Base-by-base conservation (phyloP, 192 early-diverging fungal species). In the Coemansia sp. region DNA sequence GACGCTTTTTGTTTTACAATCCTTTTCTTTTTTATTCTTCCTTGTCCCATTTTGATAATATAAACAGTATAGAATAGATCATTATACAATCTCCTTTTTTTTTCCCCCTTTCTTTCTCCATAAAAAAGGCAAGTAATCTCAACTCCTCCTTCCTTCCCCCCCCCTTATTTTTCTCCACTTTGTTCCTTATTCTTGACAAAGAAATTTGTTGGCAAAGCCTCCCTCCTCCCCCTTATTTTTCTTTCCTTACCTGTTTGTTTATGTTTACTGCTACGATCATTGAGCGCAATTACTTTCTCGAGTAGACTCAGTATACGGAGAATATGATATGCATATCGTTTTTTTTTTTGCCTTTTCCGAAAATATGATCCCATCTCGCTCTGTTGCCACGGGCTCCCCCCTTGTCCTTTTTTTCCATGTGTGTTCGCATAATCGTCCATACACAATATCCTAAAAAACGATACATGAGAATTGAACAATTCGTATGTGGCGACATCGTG, bases 11-110 rank as follows among this genome's bases (percentile, higher is more conserved):
- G 20, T 32, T 32, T 52, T 63, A 20, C 22, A 14, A 38, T 63
- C 35, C 22, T 63, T 38, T n/a, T 9, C n/a, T 6, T 22, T 40
- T 22, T 20, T 22, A 14, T 63, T 36, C n/a, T 45, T 17, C 15
- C 13, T 45, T 13, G 11, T 45, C 13, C 14, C 42, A 8, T 40
- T 45, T 45, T 17, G 42, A 45, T 45, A 45, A 45, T 45, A 45
- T 45, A 45, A 45, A 45, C 42, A 45, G 42, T 45, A 45, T 45
- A 45, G 42, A 45, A 45, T 45, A 45, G 42, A 45, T 17, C 7
- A 45, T 45, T 45, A 45, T 17, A 45, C 42, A 45, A 45, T 13
- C 17, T 13, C 42, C 15, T 45, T 45, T 13, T 5, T 13, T 13
- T 45, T 45, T 45, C 5, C 41, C 13, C 14, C 15, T 45, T 45